Conservation (phyloP, 768 basidiomycete species). For the Dioszegia hungarica region DNA sequence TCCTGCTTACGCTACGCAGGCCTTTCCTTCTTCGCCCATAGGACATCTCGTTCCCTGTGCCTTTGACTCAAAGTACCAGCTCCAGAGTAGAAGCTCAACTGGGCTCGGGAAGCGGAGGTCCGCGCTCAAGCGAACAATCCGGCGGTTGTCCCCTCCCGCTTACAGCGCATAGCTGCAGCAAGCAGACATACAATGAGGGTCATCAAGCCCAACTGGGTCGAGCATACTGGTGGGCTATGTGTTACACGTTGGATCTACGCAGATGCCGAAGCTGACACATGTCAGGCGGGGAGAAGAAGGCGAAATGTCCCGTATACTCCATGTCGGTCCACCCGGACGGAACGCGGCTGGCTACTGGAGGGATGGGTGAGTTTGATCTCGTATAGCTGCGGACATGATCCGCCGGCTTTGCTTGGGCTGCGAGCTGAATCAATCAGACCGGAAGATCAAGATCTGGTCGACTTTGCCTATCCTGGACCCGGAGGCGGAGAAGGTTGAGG, state of each 20-base stretch:
- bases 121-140: too few species aligned
- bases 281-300: conserved; percentile 48
- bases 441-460: conserved; percentile 94
- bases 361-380: conserved; percentile 54
- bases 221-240: conserved; percentile 40
- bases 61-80: too few species aligned
- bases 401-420: too few species aligned
- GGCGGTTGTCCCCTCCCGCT: too few species aligned
- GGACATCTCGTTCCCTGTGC: too few species aligned
- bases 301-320: conserved; percentile 82
- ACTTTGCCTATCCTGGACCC: conserved; percentile 87
- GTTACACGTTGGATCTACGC: background rate
- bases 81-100: too few species aligned
- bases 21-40: too few species aligned
- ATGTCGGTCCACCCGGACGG: conserved; percentile 93
- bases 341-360: conserved; percentile 93
- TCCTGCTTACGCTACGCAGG: too few species aligned
- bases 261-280: conserved; percentile 1
- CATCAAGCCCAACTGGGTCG: conserved; percentile 45
- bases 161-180: too few species aligned
- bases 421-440: conserved; percentile 54
- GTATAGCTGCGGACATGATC: background rate
- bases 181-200: conserved; percentile 35
- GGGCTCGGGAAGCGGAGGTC: too few species aligned
- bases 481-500: conserved; percentile 61